A percentile compares a stretch with the other conserved stretches of the same genome.
Conservation (phyloP, 148 eudicot genomes). For the Cornus suecica region DNA sequence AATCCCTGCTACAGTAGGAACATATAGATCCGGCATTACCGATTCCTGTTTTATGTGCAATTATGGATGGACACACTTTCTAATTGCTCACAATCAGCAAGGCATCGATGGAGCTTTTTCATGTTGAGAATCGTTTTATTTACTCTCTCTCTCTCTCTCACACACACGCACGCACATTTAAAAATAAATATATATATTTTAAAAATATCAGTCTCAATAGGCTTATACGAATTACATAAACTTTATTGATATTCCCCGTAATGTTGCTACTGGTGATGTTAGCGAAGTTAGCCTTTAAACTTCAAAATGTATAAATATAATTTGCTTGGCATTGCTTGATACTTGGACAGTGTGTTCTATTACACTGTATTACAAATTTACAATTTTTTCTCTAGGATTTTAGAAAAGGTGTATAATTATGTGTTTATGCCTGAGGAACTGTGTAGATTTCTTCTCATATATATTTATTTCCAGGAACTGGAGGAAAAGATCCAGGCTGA, state of each 20-base stretch:
- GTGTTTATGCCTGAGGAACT: conserved; percentile 3
- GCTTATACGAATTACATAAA: not conserved
- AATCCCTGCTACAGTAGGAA: too few species aligned
- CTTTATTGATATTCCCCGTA: not conserved
- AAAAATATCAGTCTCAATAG: not conserved
- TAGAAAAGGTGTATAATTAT: not conserved
- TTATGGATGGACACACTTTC: too few species aligned
- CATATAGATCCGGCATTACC: too few species aligned
- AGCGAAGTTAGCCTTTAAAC: not conserved
- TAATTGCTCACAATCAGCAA: not conserved
- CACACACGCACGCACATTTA: too few species aligned
- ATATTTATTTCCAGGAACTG: conserved; percentile 50
- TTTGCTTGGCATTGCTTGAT: conserved; percentile 1
- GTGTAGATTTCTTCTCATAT: not conserved
- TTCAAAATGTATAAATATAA: not conserved
- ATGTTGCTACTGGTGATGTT: not conserved
- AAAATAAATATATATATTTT: too few species aligned
- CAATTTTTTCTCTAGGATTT: not conserved
- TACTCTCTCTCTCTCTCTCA: too few species aligned
- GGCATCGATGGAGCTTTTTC: not conserved
- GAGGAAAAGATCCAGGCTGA: conserved; percentile 81
- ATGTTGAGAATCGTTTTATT: not conserved
- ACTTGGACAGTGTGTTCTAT: conserved; percentile 9
- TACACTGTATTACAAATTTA: not conserved
- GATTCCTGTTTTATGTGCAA: too few species aligned